Percentiles rank a stretch among this genome's conserved stretches.
Evolutionary conservation across 2,329 filamentous ascomycete species (phyloP).

Genomic region (Akanthomyces lecanii): DNA sequence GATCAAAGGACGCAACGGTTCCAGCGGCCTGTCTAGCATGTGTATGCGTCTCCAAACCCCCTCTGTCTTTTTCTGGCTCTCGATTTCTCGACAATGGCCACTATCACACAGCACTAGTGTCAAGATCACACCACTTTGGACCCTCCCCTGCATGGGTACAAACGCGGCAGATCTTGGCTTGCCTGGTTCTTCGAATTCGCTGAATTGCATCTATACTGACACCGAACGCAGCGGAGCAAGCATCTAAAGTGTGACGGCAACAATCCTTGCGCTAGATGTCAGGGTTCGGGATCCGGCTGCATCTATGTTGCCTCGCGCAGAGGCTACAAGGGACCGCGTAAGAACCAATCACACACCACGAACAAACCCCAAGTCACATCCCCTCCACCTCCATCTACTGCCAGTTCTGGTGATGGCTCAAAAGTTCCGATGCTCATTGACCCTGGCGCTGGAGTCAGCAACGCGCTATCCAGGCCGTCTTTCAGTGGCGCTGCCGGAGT

Average conservation of each 20-base stretch:
- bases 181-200: neutral
- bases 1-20: slow-evolving; percentile 32
- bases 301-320: slow-evolving; percentile 70
- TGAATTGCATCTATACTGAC: neutral
- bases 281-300: slow-evolving; percentile 55
- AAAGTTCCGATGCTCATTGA: slow-evolving; percentile 39
- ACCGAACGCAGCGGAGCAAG: slow-evolving; percentile 46
- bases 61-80: neutral
- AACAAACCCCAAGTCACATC: slow-evolving; percentile 50
- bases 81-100: neutral
- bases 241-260: slow-evolving; percentile 74
- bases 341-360: slow-evolving; percentile 38
- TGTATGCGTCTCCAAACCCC: slow-evolving; percentile 37
- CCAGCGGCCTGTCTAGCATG: slow-evolving; percentile 53
- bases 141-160: neutral
- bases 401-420: slow-evolving; percentile 19
- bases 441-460: neutral
- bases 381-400: slow-evolving; percentile 20
- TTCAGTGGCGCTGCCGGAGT: slow-evolving; percentile 23
- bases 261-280: slow-evolving; percentile 66
- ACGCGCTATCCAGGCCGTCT: slow-evolving; percentile 12
- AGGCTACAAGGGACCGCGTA: slow-evolving; percentile 61
- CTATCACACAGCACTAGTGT: slow-evolving; percentile 17
- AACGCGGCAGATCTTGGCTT: neutral
- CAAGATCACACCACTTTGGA: slow-evolving; percentile 5